These are phyloP conservation scores for Aspergillus transmontanensis DNA, from an alignment of 2,329 filamentous ascomycete species.

Conservation along the genomic window DNA sequence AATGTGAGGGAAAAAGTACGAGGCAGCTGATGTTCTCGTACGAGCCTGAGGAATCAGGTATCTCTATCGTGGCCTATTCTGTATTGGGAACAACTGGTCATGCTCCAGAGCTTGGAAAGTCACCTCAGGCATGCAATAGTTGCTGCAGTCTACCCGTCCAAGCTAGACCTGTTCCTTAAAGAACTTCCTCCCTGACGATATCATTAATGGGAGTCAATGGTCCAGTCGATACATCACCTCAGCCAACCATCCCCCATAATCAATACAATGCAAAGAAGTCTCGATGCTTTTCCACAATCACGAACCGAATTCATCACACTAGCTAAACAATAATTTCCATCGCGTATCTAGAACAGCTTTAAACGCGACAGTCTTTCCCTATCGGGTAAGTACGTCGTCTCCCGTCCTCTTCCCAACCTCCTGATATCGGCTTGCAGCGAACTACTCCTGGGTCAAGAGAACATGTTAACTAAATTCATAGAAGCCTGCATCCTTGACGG, in stretches of 20 bases:
- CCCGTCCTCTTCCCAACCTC: background rate
- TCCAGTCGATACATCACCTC: background rate
- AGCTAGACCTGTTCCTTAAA: background rate
- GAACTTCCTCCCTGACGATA: background rate
- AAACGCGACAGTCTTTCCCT: background rate
- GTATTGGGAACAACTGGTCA: background rate
- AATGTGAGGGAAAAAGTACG: background rate
- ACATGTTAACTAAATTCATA: background rate
- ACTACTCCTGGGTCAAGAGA: background rate
- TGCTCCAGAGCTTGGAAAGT: background rate
- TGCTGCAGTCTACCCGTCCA: background rate
- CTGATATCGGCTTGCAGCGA: background rate
- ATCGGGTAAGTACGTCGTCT: background rate
- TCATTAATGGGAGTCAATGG: background rate
- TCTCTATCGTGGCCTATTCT: background rate
- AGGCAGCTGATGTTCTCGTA: background rate
- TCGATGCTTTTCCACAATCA: background rate
- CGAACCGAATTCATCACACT: background rate
- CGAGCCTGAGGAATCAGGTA: background rate
- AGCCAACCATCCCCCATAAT: background rate
- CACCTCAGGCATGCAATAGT: background rate
- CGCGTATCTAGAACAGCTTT: slow-evolving; percentile 1
- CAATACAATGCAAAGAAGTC: background rate
- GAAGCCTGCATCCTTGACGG: background rate
- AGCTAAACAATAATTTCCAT: background rate